Evolutionary conservation across 768 basidiomycete species (phyloP).

Genomic region (Russula dissimulans): DNA sequence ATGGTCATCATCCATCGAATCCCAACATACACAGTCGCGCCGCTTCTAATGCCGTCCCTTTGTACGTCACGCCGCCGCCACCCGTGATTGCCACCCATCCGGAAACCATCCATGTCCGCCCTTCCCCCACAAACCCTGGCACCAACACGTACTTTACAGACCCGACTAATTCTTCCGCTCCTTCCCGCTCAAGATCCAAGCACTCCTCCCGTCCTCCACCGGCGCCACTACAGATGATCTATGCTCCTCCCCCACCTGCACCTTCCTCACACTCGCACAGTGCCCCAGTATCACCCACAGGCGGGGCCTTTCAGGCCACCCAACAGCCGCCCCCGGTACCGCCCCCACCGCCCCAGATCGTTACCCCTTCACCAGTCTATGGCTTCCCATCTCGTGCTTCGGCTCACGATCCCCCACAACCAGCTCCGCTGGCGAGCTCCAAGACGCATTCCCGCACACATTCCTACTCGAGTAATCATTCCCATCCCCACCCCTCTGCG

Average conservation of each 20-base stretch:
- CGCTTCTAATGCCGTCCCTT: constrained; percentile 8
- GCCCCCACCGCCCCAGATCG: neutral
- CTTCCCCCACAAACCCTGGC: constrained; percentile 6
- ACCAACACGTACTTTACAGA: neutral
- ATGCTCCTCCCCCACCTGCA: constrained; percentile 8
- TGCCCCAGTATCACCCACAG: constrained; percentile 9
- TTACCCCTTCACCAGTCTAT: constrained; percentile 10
- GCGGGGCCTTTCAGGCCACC: neutral
- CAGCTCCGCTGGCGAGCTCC: neutral
- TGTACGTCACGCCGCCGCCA: constrained; percentile 12
- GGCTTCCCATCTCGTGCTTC: constrained; percentile 7
- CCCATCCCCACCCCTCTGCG: neutral
- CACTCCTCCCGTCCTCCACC: constrained; percentile 9
- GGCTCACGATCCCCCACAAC: constrained; percentile 1
- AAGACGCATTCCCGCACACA: constrained; percentile 4
- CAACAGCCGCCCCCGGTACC: neutral
- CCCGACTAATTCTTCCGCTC: neutral
- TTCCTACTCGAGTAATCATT: constrained; percentile 8
- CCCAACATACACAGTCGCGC: constrained; percentile 12
- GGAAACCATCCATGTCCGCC: constrained; percentile 19
- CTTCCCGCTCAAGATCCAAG: constrained; percentile 9
- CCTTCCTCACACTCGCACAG: constrained; percentile 7
- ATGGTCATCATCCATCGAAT: constrained; percentile 18
- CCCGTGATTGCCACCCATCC: constrained; percentile 8
- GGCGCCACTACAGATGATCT: constrained; percentile 16